Evolutionary conservation across 495 filamentous ascomycete genomes (phyloP).

Genomic region (Penicillium soppii): DNA sequence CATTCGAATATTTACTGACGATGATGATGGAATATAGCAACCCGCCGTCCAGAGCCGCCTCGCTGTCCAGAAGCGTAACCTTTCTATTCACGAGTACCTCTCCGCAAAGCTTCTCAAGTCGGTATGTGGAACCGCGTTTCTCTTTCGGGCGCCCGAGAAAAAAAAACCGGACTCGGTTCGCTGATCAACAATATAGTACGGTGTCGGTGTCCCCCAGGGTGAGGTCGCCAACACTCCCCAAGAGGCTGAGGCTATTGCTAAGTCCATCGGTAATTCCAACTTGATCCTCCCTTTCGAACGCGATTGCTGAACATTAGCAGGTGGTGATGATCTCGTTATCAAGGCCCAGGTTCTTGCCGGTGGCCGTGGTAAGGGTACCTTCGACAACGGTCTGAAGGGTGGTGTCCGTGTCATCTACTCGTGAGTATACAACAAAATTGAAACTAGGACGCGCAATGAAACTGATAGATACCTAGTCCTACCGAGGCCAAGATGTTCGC

Average conservation of each 20-base stretch:
- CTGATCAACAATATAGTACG: slow-evolving; percentile 65
- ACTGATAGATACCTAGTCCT: slow-evolving; percentile 46
- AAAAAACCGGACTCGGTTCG: slow-evolving; percentile 7
- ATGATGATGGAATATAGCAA: slow-evolving; percentile 33
- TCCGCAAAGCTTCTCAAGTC: slow-evolving; percentile 84
- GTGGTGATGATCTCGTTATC: slow-evolving; percentile 96
- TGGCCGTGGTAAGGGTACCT: slow-evolving; percentile 93
- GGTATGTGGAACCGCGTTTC: slow-evolving; percentile 51
- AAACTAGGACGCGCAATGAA: neutral
- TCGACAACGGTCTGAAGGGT: slow-evolving; percentile 98
- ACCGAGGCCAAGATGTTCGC: slow-evolving; percentile 96
- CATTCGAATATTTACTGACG: slow-evolving; percentile 20
- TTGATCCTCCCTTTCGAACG: neutral
- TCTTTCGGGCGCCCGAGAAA: slow-evolving; percentile 17
- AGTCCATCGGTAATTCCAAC: slow-evolving; percentile 66
- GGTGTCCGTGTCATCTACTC: slow-evolving; percentile 98
- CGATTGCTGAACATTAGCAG: slow-evolving; percentile 39
- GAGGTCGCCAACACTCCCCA: slow-evolving; percentile 75
- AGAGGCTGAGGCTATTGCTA: slow-evolving; percentile 90
- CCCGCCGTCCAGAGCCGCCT: slow-evolving; percentile 48
- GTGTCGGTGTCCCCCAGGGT: slow-evolving; percentile 86
- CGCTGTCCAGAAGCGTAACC: slow-evolving; percentile 71
- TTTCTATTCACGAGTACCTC: slow-evolving; percentile 97
- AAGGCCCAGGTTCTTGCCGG: slow-evolving; percentile 98
- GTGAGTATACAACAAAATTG: slow-evolving; percentile 39